Base-by-base conservation (phyloP, 2,329 filamentous ascomycete genomes). In the Thielaviopsis punctulata region DNA sequence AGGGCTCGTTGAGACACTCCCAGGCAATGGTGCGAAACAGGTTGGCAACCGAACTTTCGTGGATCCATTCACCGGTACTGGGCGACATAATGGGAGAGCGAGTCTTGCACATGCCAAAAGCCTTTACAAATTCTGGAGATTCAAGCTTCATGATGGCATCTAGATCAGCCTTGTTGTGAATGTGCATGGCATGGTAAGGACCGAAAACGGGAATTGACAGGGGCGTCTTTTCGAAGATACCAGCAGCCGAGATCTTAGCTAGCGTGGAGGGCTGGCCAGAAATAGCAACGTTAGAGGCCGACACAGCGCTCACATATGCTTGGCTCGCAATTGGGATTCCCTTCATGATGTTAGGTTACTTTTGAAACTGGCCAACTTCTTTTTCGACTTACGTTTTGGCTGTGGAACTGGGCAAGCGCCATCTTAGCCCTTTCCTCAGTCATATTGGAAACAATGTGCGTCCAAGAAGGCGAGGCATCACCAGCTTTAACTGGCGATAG, bases 401-500 rank as follows among this genome's bases (percentile, higher is more conserved):
- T 62, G 63, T 83, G 74, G 65, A 83, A 84, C n/a, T 70, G 67
- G 44, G 64, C 65, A 9, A 84, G 67, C 13, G 70, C 68, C 43
- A 65, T 65, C 58, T 68, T 70, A 4, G 74, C 74, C 19, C 72
- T 67, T 33, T 69, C 62, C 57, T 79, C 73, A 44, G 67, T 70
- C 44, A 73, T 66, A 45, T 71, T 73, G n/a, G 78, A 69, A 51
- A 84, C 70, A 56, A 84, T 76, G 53, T 76, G 78, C 7, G 80
- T 82, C 82, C 82, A 86, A 60, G 75, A 75, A 57, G 79, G 72
- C 15, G 76, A 75, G 39, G 61, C 61, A n/a, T 66, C 66, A 21
- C 48, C 57, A 7, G 65, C 57, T 19, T 24, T 24, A n/a, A 49
- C 49, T 6, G 68, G 66, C 56, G 60, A 65, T 39, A 75, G 61